Base-by-base conservation (phyloP, 352 stramenopile species). In the Phytophthora megakarya region DNA sequence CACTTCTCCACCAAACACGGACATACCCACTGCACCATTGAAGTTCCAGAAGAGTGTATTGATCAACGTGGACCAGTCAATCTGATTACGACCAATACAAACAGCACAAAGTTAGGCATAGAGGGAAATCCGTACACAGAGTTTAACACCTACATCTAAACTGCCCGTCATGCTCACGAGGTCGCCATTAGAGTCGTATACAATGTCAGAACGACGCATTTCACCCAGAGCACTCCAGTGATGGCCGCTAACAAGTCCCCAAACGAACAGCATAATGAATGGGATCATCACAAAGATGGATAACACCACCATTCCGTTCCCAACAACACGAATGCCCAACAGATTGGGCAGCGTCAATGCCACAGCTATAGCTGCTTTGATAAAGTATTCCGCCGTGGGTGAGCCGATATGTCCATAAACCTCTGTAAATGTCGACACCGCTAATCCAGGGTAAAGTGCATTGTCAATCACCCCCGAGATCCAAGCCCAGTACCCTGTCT, bases 1-100 rank as follows among this genome's bases (percentile, higher is more conserved):
- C 18, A 98, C 86, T 68, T 98, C 93, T 19, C 76, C 91, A 19
- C 89, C 90, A 61, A 97, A 98, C 0, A 83, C 84, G 3, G 88
- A 94, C 25, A 91, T 92, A 21, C 66, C 73, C 48, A 97, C 92
- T 53, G 93, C 98, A 15, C 87, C 93, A 68, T 97, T 98, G 48
- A 97, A 90, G 76, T 98, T 98, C 96, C 96, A 99, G 75, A 98
- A 98, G n/a, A 98, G 75, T 52, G 97, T 98, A 65, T 98, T 98
- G 35, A 98, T 72, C 37, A 95, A 93, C 15, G 80, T 76, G n/a
- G 86, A 76, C 88, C 63, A 72, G 30, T 72, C 55, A 37, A 72
- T 59, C 57, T 67, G n/a, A n/a, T n/a, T n/a, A 25, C 22, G 22
- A 13, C 13, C 21, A 43, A 28, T 30, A 37, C 25, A 67, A 11